phyloP scores from a whole-genome alignment of 2,329 filamentous ascomycete species.

The Cladosporium sphaerospermum region DNA sequence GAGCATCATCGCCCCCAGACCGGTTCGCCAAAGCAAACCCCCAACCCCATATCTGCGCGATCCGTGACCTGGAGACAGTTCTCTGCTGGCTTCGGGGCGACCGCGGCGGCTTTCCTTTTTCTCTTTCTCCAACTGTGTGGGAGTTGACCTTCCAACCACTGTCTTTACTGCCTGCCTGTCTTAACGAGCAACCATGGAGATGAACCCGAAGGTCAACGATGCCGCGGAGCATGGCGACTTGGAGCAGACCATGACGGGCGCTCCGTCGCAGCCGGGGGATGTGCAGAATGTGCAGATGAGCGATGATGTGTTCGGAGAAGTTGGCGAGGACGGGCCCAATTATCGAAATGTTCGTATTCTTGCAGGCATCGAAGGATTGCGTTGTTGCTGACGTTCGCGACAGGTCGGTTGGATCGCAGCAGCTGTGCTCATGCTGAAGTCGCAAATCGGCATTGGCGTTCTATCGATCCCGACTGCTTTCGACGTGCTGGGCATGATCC shows the following conservation, averaged over 20 bases:
- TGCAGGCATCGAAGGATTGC: background rate
- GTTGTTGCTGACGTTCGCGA: conserved; percentile 1
- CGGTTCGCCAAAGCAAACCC: background rate
- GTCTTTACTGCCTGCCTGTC: background rate
- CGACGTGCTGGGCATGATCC: conserved; percentile 40
- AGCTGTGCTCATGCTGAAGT: conserved; percentile 40
- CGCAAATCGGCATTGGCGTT: conserved; percentile 38
- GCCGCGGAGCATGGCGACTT: conserved; percentile 34
- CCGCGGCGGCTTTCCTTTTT: conserved; percentile 4
- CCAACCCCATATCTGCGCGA: conserved; percentile 9
- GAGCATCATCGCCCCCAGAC: background rate
- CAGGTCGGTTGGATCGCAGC: conserved; percentile 40
- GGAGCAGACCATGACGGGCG: conserved; percentile 30
- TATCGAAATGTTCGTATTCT: conserved; percentile 24
- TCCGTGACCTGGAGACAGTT: conserved; percentile 11
- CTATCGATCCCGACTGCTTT: conserved; percentile 42
- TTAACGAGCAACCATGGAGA: background rate
- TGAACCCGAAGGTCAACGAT: conserved; percentile 23
- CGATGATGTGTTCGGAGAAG: conserved; percentile 35
- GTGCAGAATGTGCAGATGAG: conserved; percentile 3
- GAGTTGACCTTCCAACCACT: background rate
- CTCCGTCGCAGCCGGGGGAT: conserved; percentile 3
- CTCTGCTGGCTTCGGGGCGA: conserved; percentile 6
- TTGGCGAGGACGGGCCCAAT: conserved; percentile 28
- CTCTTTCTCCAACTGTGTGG: background rate